Percentiles rank a stretch among this genome's conserved stretches.
Conservation (phyloP, 441 rosid genomes). For the Gossypium trilobum region DNA sequence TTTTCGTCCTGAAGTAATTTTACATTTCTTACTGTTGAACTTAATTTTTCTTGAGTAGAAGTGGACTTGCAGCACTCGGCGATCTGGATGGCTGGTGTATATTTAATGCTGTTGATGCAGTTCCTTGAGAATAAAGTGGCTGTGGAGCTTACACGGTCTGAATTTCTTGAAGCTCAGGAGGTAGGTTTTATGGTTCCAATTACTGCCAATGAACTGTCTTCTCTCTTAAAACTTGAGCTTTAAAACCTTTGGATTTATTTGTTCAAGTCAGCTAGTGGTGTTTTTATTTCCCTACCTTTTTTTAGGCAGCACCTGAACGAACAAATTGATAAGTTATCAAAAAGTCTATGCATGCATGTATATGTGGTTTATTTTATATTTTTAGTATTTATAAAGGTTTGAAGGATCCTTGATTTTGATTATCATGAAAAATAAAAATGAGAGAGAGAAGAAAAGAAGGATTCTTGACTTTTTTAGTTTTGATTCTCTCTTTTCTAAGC, state of each 20-base stretch:
- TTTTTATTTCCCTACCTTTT: background rate
- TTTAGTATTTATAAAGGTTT: background rate
- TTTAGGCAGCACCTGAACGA: background rate
- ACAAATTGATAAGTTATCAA: background rate
- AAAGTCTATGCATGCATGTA: background rate
- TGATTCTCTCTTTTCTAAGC: background rate
- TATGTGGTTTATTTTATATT: background rate
- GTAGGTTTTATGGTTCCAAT: constrained; percentile 28
- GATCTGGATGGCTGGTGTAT: constrained; percentile 93
- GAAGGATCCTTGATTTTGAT: constrained; percentile 3
- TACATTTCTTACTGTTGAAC: constrained; percentile 9
- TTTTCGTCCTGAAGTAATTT: constrained; percentile 13
- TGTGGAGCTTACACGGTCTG: constrained; percentile 88
- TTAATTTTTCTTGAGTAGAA: constrained; percentile 46
- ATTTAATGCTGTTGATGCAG: constrained; percentile 82
- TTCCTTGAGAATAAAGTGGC: constrained; percentile 94
- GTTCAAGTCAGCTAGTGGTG: background rate
- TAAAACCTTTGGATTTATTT: background rate
- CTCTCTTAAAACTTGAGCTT: background rate
- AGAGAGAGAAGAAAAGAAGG: background rate
- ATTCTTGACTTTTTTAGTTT: background rate
- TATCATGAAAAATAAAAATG: background rate
- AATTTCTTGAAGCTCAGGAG: constrained; percentile 84
- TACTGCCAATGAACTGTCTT: background rate
- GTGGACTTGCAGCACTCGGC: constrained; percentile 78